A percentile compares a stretch with the other conserved stretches of the same genome.
phyloP scores from a whole-genome alignment of 805 yeast species.

The Yarrowia sp. region DNA sequence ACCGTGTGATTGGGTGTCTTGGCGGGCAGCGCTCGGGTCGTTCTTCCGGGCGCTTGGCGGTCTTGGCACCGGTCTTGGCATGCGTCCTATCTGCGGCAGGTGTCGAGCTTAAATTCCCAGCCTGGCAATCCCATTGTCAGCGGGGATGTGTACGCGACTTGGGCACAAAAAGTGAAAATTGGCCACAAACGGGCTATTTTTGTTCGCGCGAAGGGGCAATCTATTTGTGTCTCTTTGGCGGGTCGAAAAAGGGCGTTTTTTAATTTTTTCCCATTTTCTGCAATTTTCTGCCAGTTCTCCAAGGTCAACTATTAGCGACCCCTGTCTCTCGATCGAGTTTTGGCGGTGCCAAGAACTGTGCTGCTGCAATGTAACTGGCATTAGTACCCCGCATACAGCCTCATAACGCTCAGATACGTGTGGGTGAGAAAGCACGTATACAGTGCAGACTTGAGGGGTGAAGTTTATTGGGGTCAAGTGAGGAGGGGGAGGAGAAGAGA shows the following conservation, averaged over 20 bases:
- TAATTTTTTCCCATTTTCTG: no score
- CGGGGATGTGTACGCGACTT: not conserved
- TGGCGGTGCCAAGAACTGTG: not conserved
- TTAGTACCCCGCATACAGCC: slow-evolving; percentile 14
- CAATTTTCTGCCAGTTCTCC: not conserved
- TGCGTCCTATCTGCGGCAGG: slow-evolving; percentile 9
- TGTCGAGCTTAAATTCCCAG: not conserved
- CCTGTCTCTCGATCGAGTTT: not conserved
- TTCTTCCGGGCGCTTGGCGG: slow-evolving; percentile 1
- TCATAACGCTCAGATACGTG: slow-evolving; percentile 11
- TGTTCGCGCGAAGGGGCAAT: no score
- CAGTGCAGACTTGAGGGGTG: not conserved
- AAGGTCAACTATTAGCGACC: not conserved
- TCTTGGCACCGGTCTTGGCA: slow-evolving; percentile 20
- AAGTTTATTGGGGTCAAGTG: not conserved
- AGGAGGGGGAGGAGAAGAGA: not conserved
- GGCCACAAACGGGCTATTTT: no score
- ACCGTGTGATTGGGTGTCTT: slow-evolving; percentile 1
- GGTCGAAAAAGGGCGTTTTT: no score
- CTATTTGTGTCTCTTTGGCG: no score
- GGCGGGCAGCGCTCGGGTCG: slow-evolving; percentile 21
- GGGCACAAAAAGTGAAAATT: not conserved
- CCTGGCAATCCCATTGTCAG: not conserved
- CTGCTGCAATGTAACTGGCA: not conserved
- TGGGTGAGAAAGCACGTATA: not conserved